Conservation (phyloP, 495 filamentous ascomycete species). For the Letharia lupina region DNA sequence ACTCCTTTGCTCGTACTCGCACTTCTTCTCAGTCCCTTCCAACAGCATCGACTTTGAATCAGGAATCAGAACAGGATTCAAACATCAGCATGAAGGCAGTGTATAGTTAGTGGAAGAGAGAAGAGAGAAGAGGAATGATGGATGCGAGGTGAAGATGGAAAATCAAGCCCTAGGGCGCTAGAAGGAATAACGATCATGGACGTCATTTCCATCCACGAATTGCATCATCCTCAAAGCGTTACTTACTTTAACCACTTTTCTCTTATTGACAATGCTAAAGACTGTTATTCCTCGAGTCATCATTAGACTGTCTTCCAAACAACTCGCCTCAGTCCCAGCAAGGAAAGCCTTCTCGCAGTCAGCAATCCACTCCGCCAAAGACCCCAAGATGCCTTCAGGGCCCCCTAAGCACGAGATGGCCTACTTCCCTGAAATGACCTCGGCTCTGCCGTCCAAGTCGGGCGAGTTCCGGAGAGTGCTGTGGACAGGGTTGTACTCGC, state of each 20-base stretch:
- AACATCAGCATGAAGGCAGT: neutral
- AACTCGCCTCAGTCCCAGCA: neutral
- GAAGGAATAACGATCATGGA: conserved; percentile 4
- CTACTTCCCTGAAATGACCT: conserved; percentile 48
- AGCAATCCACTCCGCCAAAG: conserved; percentile 23
- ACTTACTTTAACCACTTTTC: no score
- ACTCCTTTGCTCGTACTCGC: neutral
- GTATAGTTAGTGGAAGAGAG: neutral
- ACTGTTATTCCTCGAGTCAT: neutral
- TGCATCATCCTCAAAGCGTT: neutral
- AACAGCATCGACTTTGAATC: neutral
- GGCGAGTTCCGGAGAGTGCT: conserved; percentile 53
- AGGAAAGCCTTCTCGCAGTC: conserved; percentile 24
- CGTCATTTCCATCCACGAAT: conserved; percentile 7
- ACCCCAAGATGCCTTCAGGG: conserved; percentile 29
- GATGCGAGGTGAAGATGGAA: neutral
- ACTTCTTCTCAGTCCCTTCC: neutral
- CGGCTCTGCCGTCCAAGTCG: conserved; percentile 41
- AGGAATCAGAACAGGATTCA: neutral
- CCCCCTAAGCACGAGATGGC: conserved; percentile 49
- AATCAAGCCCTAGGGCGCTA: neutral
- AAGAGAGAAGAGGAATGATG: neutral
- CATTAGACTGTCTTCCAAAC: neutral
- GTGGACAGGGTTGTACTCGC: conserved; percentile 54
- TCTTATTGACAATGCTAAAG: conserved; percentile 7